phyloP scores from a whole-genome alignment of 1,139 yeast species.

The Kluyveromyces sp. region DNA sequence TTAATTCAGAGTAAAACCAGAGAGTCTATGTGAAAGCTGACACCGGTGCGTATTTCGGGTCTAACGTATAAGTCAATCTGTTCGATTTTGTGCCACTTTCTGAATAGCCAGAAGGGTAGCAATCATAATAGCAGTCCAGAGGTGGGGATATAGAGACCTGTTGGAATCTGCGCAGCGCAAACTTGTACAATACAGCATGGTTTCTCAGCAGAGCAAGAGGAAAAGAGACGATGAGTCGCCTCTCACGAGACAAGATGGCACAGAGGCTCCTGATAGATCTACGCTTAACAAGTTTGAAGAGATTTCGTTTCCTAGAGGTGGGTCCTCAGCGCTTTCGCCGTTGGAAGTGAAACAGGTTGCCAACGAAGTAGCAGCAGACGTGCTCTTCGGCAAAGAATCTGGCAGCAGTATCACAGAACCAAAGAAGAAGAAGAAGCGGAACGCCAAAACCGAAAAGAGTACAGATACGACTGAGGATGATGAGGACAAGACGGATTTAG shows the following conservation, averaged over 20 bases:
- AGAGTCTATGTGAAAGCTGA: too few relatives aligned
- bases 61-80: too few relatives aligned
- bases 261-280: slow-evolving; percentile 32
- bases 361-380: slow-evolving; percentile 86
- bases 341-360: slow-evolving; percentile 88
- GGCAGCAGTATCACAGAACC: slow-evolving; percentile 28
- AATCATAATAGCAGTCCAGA: too few relatives aligned
- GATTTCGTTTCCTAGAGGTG: slow-evolving; percentile 92
- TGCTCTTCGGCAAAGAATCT: slow-evolving; percentile 48
- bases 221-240: slow-evolving; percentile 37
- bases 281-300: slow-evolving; percentile 38
- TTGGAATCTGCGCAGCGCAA: background rate
- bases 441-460: slow-evolving; percentile 19
- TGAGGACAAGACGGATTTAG: slow-evolving; percentile 32
- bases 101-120: too few relatives aligned
- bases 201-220: slow-evolving; percentile 28
- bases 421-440: slow-evolving; percentile 35
- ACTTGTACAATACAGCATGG: slow-evolving; percentile 3
- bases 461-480: slow-evolving; percentile 29
- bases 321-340: slow-evolving; percentile 77
- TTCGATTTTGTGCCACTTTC: too few relatives aligned
- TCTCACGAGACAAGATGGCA: slow-evolving; percentile 33
- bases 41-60: too few relatives aligned
- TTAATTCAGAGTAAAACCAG: too few relatives aligned
- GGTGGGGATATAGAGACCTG: background rate